Evolutionary conservation across 2,329 filamentous ascomycete genomes (phyloP), one percentile per base, ranked within the genome.

Genomic region (Lecanicillium sp.): DNA sequence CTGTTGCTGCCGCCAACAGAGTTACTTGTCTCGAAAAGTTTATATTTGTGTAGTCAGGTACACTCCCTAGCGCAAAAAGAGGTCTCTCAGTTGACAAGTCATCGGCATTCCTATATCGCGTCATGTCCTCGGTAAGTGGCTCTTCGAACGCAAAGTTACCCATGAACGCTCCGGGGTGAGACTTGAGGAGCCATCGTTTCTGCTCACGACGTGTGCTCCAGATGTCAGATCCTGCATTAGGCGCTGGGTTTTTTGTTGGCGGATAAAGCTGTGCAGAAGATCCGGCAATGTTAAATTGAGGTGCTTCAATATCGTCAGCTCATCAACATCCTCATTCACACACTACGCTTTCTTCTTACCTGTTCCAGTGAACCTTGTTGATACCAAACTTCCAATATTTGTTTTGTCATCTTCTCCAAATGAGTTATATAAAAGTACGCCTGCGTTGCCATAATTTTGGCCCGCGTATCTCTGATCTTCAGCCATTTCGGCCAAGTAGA

Each of bases 1-100:
- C 81, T 3, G 69, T 62, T 5, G 62, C 68, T 49, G 61, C 69
- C 44, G 63, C 73, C 43, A 69, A 63, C 47, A 62, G 55, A 2
- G 62, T 56, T 11, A 56, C 55, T 13, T 51, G 54, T 2, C 41
- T 46, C 22, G 47, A 33, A 22, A 38, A 51, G 19, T 41, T 48
- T 3, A 51, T 48, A 14, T 55, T 41, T 29, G 58, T 63, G 14
- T 58, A 43, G 45, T 75, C 62, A 2, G 61, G 55, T 45, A 77
- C 65, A 41, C 74, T 69, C 2, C 80, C 80, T 19, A 76, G 61
- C 3, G 71, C 69, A 16, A 85, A 62, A 4, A 81, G 38, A 3
- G 53, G 45, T 14, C 43, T 45, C 6, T 50, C 38, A 29, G 43
- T 48, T 4, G 40, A 30, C 2, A 51, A 37, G 1, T 53, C 49